These are phyloP conservation scores for Solanum hybrid DNA, from an alignment of 305 asterid species.

Conservation along the genomic window DNA sequence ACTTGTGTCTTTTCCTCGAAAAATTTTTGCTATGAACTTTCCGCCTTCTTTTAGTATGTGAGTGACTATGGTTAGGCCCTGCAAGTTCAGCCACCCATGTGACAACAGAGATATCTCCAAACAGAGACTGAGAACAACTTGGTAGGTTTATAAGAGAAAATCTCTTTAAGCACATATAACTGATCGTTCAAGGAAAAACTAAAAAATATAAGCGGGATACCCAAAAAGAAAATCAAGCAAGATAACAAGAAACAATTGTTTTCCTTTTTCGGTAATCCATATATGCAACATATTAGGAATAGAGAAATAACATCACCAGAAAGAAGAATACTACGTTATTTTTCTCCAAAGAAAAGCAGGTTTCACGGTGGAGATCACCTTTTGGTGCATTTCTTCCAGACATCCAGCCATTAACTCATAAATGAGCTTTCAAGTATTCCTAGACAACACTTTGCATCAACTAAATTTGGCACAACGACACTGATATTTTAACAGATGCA, in stretches of 20 bases:
- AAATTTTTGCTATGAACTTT: conserved; percentile 85
- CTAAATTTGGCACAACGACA: background rate
- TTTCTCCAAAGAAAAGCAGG: background rate
- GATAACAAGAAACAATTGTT: background rate
- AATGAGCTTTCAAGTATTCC: background rate
- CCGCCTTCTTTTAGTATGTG: conserved; percentile 89
- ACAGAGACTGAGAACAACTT: background rate
- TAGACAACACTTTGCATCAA: background rate
- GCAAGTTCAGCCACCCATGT: conserved; percentile 21
- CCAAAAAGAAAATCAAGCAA: background rate
- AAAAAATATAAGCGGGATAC: background rate
- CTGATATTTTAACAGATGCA: background rate
- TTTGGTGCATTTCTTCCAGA: background rate
- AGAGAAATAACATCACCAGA: background rate
- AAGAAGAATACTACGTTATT: background rate
- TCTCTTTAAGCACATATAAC: background rate
- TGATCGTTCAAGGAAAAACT: background rate
- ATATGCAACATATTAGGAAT: background rate
- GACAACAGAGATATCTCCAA: background rate
- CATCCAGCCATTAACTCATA: background rate
- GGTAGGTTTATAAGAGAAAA: background rate
- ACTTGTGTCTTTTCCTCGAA: conserved; percentile 95
- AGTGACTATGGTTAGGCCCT: conserved; percentile 87
- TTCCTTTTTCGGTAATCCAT: background rate
- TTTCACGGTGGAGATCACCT: background rate